Base-by-base conservation (phyloP, 164 flowering plant species). In the Litsea cubeba region DNA sequence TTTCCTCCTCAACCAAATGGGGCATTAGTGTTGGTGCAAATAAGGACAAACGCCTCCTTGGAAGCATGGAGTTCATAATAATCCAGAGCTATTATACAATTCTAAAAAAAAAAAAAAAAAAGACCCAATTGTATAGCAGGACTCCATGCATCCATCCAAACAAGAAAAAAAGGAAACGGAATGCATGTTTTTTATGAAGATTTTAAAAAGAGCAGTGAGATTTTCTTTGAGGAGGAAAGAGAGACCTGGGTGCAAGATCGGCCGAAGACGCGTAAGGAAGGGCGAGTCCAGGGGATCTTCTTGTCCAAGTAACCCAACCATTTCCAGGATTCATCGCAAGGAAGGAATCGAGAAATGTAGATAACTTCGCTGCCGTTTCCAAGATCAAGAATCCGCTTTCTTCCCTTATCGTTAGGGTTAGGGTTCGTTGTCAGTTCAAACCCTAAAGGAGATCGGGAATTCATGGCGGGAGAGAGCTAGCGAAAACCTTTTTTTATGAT, bases 271-370 rank as follows among this genome's bases (percentile, higher is more conserved):
- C 85, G 93, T 81, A 95, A 79, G 71, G 85, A 84, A 70, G 99
- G 99, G 68, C 99, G 79, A 65, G 88, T 88, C 99, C 99, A 95
- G 0, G 96, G 99, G 46, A 95, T 91, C 23, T 85, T 75, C 3
- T 84, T 79, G 79, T 95, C 71, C 63, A 95, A 90, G 75, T 89
- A 93, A 71, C 89, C 77, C 75, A 93, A 90, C 76, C 81, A 85
- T 10, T 79, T 68, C 92, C 95, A 89, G 0, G 98, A 85, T 2
- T 90, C 83, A 0, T 88, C 84, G 24, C 51, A 79, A 2, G 83
- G 51, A 6, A 90, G 20, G 67, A 95, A 89, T 28, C 88, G 80
- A 3, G 87, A 90, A 28, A 87, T 62, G 84, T 89, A 84, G 0
- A 92, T 46, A 7, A 93, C 81, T 68, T 95, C 80, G 83, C 99